phyloP scores from a whole-genome alignment of 1,139 yeast genomes.

The Sugiyamaella grinbergsii region DNA sequence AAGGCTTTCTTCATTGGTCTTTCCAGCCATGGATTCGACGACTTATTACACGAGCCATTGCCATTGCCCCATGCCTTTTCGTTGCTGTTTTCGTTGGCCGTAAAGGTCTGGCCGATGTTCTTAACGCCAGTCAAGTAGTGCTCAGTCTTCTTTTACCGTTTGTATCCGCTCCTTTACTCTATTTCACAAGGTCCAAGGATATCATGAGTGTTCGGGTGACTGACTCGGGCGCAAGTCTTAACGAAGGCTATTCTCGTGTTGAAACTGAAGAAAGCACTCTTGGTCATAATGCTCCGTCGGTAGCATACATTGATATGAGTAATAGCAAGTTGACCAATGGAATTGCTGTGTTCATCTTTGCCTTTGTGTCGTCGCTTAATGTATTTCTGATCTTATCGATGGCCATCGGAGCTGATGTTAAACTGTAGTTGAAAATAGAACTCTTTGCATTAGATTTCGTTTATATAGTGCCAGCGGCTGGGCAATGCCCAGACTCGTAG shows the following conservation, averaged over 20 bases:
- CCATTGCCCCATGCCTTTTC: slow-evolving; percentile 83
- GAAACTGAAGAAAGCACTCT: slow-evolving; percentile 16
- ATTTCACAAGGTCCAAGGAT: slow-evolving; percentile 72
- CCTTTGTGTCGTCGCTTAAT: slow-evolving; percentile 69
- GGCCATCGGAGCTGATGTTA: slow-evolving; percentile 69
- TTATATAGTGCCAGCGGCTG: slow-evolving; percentile 11
- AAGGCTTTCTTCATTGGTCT: slow-evolving; percentile 86
- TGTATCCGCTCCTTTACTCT: slow-evolving; percentile 85
- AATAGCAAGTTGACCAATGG: slow-evolving; percentile 60
- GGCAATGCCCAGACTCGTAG: slow-evolving; percentile 6
- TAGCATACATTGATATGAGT: slow-evolving; percentile 56
- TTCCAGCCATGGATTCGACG: slow-evolving; percentile 86
- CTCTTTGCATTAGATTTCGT: slow-evolving; percentile 8
- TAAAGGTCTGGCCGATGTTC: slow-evolving; percentile 75
- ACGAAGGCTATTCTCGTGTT: slow-evolving; percentile 11
- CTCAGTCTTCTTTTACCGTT: slow-evolving; percentile 82
- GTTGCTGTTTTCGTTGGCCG: slow-evolving; percentile 81
- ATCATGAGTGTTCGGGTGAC: slow-evolving; percentile 67
- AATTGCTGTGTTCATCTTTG: slow-evolving; percentile 66
- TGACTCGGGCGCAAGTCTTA: slow-evolving; percentile 15
- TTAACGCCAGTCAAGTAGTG: slow-evolving; percentile 87
- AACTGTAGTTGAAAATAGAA: slow-evolving; percentile 9
- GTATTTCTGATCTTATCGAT: slow-evolving; percentile 68
- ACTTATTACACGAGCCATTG: slow-evolving; percentile 77
- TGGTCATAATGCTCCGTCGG: slow-evolving; percentile 5